Percentiles rank a stretch among this genome's conserved stretches.
These are phyloP conservation scores for Paradendryphiella salina DNA, from an alignment of 2,329 filamentous ascomycete genomes.

Conservation along the genomic window DNA sequence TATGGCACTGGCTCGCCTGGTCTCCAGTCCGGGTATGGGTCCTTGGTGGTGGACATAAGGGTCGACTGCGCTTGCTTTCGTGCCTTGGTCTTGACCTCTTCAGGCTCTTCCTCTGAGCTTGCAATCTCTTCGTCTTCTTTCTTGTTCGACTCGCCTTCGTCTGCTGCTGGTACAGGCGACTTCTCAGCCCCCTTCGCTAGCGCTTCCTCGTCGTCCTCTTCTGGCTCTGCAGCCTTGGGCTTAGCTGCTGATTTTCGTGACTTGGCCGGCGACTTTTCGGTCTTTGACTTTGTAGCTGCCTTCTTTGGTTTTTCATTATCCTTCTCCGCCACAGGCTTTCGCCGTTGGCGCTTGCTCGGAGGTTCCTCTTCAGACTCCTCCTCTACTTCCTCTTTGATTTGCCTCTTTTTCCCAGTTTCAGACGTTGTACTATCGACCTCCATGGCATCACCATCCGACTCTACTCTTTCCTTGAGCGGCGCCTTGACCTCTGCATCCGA, in stretches of 20 bases:
- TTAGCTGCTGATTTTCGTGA: slow-evolving; percentile 23
- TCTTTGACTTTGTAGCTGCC: slow-evolving; percentile 21
- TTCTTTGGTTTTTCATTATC: slow-evolving; percentile 28
- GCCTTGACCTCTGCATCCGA: slow-evolving; percentile 24
- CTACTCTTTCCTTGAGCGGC: slow-evolving; percentile 24
- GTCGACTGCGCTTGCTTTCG: slow-evolving; percentile 80
- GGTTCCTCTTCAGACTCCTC: slow-evolving; percentile 45
- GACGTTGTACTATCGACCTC: slow-evolving; percentile 31
- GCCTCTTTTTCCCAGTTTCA: slow-evolving; percentile 38
- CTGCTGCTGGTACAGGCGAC: slow-evolving; percentile 28
- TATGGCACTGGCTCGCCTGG: slow-evolving; percentile 87
- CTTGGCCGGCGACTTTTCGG: slow-evolving; percentile 24
- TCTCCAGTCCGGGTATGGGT: slow-evolving; percentile 96
- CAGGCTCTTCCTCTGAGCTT: slow-evolving; percentile 66
- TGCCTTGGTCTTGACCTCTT: slow-evolving; percentile 71
- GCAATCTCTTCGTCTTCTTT: slow-evolving; percentile 49
- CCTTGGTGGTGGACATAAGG: slow-evolving; percentile 68
- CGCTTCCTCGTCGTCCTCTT: slow-evolving; percentile 30
- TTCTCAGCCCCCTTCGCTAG: slow-evolving; percentile 22
- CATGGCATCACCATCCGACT: slow-evolving; percentile 29
- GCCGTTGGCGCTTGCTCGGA: slow-evolving; percentile 42
- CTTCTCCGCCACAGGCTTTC: slow-evolving; percentile 33
- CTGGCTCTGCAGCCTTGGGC: slow-evolving; percentile 20
- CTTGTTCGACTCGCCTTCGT: slow-evolving; percentile 29
- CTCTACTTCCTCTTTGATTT: slow-evolving; percentile 36